Evolutionary conservation across 164 flowering plant species (phyloP).

Genomic region (Aristolochia fimbriata): DNA sequence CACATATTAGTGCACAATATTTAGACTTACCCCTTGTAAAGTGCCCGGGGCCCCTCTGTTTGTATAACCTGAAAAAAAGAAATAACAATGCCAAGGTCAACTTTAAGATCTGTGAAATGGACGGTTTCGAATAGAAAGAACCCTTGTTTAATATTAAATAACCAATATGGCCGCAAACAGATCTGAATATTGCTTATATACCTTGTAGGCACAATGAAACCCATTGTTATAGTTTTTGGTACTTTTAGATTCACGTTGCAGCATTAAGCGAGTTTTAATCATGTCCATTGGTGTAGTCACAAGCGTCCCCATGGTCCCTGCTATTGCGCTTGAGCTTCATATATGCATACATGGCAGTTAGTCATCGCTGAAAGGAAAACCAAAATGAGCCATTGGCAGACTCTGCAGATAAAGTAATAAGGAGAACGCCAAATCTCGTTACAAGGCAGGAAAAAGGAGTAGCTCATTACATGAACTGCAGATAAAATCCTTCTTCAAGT

Average conservation of each 20-base stretch:
- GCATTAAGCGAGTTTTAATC: conserved; percentile 88
- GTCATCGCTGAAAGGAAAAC: conserved; percentile 13
- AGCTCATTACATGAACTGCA: conserved; percentile 62
- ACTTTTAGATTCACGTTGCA: conserved; percentile 58
- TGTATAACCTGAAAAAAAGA: not conserved
- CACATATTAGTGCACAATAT: not conserved
- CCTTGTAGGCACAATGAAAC: conserved; percentile 80
- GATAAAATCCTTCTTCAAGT: conserved; percentile 72
- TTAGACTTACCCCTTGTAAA: conserved; percentile 65
- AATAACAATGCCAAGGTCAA: not conserved
- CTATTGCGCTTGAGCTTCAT: conserved; percentile 69
- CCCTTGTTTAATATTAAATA: not conserved
- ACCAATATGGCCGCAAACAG: not conserved
- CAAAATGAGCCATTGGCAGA: conserved; percentile 10
- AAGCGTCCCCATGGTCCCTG: conserved; percentile 66
- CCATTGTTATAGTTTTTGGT: conserved; percentile 51
- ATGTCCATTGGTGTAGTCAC: conserved; percentile 79
- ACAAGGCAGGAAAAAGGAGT: conserved; percentile 1
- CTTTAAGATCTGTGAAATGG: not conserved
- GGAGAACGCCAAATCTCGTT: not conserved
- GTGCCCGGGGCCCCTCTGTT: conserved; percentile 46
- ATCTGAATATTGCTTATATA: conserved; percentile 9
- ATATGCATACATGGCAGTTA: conserved; percentile 9
- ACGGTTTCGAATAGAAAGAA: not conserved
- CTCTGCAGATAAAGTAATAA: not conserved